Base-by-base conservation (phyloP, 352 stramenopile species). In the Pilasporangium apinafurcum region DNA sequence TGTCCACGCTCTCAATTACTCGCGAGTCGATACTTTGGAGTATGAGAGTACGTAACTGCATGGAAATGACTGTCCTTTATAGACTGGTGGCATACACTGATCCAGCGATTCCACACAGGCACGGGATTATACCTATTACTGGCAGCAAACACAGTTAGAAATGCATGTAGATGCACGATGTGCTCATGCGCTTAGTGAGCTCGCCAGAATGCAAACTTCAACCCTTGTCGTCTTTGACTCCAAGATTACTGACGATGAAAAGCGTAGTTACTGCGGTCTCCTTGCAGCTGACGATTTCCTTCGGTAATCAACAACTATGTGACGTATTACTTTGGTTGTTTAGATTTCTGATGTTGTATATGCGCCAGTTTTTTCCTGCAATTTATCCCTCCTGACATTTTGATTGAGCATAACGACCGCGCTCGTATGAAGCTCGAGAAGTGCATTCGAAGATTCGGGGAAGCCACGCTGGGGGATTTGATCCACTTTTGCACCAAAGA, bases 281-380 rank as follows among this genome's bases (percentile, higher is more conserved):
- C 27, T 86, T 35, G 62, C 64, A 5, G 56, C 44, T 1, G 56
- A 72, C 27, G 60, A 81, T 17, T 54, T 82, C 16, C 52, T 77
- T 18, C 8, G 36, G 69, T 83, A 52, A 27, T 5, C 12, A 4
- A 14, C 10, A 25, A 25, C 13, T 30, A 13, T 25, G 29, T 34
- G 29, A 34, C 29, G 10, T 29, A 24, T 31, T 16, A 13, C 7
- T 13, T 10, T 41, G 25, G 21, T 46, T n/a, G 4, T 25, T 31
- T 10, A 24, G 16, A 31, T 13, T 7, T 12, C 2, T 13, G 18
- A 28, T n/a, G n/a, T n/a, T n/a, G n/a, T n/a, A n/a, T n/a, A 17
- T 13, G 25, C 5, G 33, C 5, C 31, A 75, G 64, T 21, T 72
- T 54, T 28, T 75, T 75, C 39, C 31, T 67, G 18, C 44, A 60